Conservation (phyloP, 2,329 filamentous ascomycete genomes). For the Phialocephala subalpina region DNA sequence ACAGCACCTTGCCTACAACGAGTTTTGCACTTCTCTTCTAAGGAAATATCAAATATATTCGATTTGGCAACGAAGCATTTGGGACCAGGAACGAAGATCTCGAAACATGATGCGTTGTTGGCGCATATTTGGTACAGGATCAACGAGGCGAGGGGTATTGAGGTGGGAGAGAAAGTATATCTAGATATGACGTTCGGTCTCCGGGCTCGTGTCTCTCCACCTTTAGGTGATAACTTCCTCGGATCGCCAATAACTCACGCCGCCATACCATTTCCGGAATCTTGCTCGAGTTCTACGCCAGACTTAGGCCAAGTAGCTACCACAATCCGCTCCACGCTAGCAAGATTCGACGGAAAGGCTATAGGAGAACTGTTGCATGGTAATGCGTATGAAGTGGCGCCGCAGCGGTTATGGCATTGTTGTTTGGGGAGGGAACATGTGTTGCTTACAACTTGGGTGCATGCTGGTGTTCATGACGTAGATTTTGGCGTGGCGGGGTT, state of each 20-base stretch:
- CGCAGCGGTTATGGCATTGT: slow-evolving; percentile 56
- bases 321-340: slow-evolving; percentile 47
- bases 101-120: slow-evolving; percentile 54
- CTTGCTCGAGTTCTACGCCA: slow-evolving; percentile 22
- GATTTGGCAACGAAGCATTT: slow-evolving; percentile 28
- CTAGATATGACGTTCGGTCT: slow-evolving; percentile 52
- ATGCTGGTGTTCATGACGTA: slow-evolving; percentile 48
- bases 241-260: slow-evolving; percentile 54
- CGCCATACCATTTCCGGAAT: slow-evolving; percentile 41
- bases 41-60: slow-evolving; percentile 48
- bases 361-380: slow-evolving; percentile 53
- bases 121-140: slow-evolving; percentile 56
- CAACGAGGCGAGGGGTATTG: slow-evolving; percentile 48
- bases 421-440: slow-evolving; percentile 53
- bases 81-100: slow-evolving; percentile 40
- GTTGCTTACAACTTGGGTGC: slow-evolving; percentile 54
- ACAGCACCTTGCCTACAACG: slow-evolving; percentile 43
- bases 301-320: slow-evolving; percentile 34
- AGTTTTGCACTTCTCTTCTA: slow-evolving; percentile 48
- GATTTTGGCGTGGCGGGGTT: slow-evolving; percentile 44
- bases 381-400: slow-evolving; percentile 51
- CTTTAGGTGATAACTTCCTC: slow-evolving; percentile 50
- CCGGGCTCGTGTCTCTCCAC: slow-evolving; percentile 48
- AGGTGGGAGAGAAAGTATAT: slow-evolving; percentile 40
- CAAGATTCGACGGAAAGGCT: slow-evolving; percentile 47